Base-by-base conservation (phyloP, 2,329 filamentous ascomycete genomes). In the Aspergillus sclerotialis region DNA sequence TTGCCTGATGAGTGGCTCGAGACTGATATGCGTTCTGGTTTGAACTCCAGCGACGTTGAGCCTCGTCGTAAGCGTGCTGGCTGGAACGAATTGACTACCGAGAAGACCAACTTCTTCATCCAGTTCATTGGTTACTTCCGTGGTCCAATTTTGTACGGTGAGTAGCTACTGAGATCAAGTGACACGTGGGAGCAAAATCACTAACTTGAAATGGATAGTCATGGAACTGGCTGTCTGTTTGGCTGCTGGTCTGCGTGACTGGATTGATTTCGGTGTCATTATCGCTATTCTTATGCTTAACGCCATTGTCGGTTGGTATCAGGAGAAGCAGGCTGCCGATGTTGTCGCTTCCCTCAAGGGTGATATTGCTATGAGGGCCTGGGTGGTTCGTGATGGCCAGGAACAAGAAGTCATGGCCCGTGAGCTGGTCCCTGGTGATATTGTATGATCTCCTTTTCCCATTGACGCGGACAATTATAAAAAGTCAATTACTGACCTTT, bases 251-350 rank as follows among this genome's bases (percentile, higher is more conserved):
- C 78, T 87, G 44, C 72, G 74, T 58, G 80, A 84, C 64, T 86
- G 81, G 81, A 73, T 84, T 45, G 82, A 87, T 68, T 74, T 85
- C 48, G 81, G 80, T 73, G 80, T 87, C 60, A 86, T 86, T 59
- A 76, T 80, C 51, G 82, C 75, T 69, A 86, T 87, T 62, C 68
- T 87, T 36, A 50, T 80, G 56, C 78, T 87, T 43, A 87, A 87
- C 67, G 82, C 82, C 46, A 67, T 80, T 44, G 82, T 85, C 60
- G 82, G 82, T 69, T 86, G 81, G 76, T 85, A 86, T 62, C 82
- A 85, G 61, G 82, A 86, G 65, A 86, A 86, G 69, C 81, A 85
- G 64, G 82, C 82, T 50, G 82, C 80, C 47, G 82, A 86, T 63
- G 80, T 85, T 53, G 81, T 84, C 52, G 81, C 81, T 37, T 76